Base-by-base conservation (phyloP, 2,329 filamentous ascomycete genomes). In the Endothia cerciana region DNA sequence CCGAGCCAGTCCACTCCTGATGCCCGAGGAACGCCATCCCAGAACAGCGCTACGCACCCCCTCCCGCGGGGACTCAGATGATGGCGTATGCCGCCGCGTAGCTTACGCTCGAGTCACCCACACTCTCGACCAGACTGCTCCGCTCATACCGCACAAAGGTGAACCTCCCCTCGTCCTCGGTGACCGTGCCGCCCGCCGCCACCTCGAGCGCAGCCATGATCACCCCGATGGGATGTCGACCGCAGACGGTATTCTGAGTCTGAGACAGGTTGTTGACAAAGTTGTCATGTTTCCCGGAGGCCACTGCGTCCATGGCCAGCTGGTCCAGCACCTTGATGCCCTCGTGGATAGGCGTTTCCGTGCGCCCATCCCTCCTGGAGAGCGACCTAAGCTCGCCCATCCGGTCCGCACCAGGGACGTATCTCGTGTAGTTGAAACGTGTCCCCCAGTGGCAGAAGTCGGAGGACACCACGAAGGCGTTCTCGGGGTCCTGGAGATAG, bases 371-470 rank as follows among this genome's bases (percentile, higher is more conserved):
- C 5, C 71, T 67, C 15, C 71, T 28, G 30, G 69, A 64, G 43
- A 81, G 80, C 28, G 73, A 80, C 69, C 69, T 81, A 73, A 80
- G 77, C 68, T 74, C 77, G 71, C 30, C 81, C 2, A 79, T 69
- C 15, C 78, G 74, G 43, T 74, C 75, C 73, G 70, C 82, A 64
- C 68, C 84, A 67, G 67, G 86, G 40, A 88, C 84, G 76, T 97
- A 97, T 66, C 90, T 90, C 36, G 89, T 92, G 77, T 98, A 99
- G 64, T 85, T 82, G 77, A 97, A 99, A 59, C 92, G 85, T 0
- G 82, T 72, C 13, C 95, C 95, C 95, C 95, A 99, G 77, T 99
- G 95, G 70, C 94, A 97, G 76, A 99, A 99, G 76, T 99, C 95
- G 0, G 93, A 97, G 76, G 91, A 95, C 69, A 98, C 85, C 68